Evolutionary conservation across 805 yeast species (phyloP).

Genomic region (Wickerhamiella spandovensis): DNA sequence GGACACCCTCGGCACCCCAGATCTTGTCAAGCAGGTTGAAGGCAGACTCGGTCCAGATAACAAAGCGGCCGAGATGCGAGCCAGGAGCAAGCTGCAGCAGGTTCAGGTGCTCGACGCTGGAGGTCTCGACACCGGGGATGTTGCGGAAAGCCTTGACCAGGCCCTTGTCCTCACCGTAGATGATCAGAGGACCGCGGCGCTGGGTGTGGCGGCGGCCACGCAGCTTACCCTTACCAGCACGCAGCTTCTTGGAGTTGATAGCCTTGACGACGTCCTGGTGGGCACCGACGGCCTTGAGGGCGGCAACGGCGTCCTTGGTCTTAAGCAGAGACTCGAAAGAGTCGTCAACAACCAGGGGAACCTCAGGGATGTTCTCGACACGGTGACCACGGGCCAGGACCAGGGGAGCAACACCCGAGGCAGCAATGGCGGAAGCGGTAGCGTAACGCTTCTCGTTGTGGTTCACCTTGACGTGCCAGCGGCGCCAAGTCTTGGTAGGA

Average conservation of each 20-base stretch:
- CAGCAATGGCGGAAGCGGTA: slow-evolving; percentile 99
- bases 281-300: slow-evolving; percentile 97
- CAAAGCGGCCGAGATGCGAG: slow-evolving; percentile 99
- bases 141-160: slow-evolving; percentile 97
- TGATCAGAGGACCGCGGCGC: slow-evolving; percentile 99
- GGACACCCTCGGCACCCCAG: slow-evolving; percentile 87
- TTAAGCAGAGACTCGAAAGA: slow-evolving; percentile 85
- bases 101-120: slow-evolving; percentile 82
- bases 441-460: slow-evolving; percentile 99
- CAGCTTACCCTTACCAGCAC: slow-evolving; percentile 99
- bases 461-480: slow-evolving; percentile 99
- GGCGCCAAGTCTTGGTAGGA: slow-evolving; percentile 99
- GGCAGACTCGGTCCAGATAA: slow-evolving; percentile 99
- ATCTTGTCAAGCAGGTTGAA: slow-evolving; percentile 91
- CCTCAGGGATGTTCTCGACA: slow-evolving; percentile 94
- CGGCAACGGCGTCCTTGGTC: slow-evolving; percentile 98
- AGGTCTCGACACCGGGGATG: slow-evolving; percentile 99
- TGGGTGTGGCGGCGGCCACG: slow-evolving; percentile 99
- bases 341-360: slow-evolving; percentile 92
- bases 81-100: slow-evolving; percentile 99
- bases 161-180: slow-evolving; percentile 97
- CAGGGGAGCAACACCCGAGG: slow-evolving; percentile 94
- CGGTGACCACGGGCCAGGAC: slow-evolving; percentile 99
- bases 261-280: slow-evolving; percentile 97
- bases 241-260: slow-evolving; percentile 93